phyloP scores from a whole-genome alignment of 2,329 filamentous ascomycete species.

The Venturia oleaginea region DNA sequence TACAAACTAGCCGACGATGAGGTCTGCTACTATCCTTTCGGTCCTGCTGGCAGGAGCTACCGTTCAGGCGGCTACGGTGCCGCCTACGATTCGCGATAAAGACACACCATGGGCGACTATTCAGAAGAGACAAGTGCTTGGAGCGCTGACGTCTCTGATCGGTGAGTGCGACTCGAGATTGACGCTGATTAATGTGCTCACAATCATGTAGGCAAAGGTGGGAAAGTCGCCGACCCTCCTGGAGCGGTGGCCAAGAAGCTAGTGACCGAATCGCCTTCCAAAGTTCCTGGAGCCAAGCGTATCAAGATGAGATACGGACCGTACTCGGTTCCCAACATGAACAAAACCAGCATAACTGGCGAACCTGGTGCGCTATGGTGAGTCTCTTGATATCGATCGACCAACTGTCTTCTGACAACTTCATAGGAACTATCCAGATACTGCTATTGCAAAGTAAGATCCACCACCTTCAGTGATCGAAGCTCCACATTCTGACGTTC shows the following conservation, averaged over 20 bases:
- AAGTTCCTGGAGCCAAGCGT: constrained; percentile 1
- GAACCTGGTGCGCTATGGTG: constrained; percentile 8
- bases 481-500: not conserved
- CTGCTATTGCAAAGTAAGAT: not conserved
- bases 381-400: not conserved
- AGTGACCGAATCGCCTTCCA: not conserved
- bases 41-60: constrained; percentile 9
- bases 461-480: not conserved
- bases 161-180: not conserved
- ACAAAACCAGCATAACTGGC: constrained; percentile 7
- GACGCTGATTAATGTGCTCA: not conserved
- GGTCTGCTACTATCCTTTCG: constrained; percentile 1
- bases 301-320: constrained; percentile 13
- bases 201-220: not conserved
- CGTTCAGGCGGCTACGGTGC: not conserved
- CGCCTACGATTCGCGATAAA: not conserved
- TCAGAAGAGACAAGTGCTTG: constrained; percentile 7
- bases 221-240: constrained; percentile 6
- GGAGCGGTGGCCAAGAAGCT: constrained; percentile 1
- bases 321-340: constrained; percentile 13
- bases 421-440: constrained; percentile 11
- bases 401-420: not conserved
- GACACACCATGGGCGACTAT: not conserved
- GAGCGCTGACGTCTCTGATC: not conserved
- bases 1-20: not conserved